Evolutionary conservation across 2,329 filamentous ascomycete genomes (phyloP).

Genomic region (Fusarium virguliforme): DNA sequence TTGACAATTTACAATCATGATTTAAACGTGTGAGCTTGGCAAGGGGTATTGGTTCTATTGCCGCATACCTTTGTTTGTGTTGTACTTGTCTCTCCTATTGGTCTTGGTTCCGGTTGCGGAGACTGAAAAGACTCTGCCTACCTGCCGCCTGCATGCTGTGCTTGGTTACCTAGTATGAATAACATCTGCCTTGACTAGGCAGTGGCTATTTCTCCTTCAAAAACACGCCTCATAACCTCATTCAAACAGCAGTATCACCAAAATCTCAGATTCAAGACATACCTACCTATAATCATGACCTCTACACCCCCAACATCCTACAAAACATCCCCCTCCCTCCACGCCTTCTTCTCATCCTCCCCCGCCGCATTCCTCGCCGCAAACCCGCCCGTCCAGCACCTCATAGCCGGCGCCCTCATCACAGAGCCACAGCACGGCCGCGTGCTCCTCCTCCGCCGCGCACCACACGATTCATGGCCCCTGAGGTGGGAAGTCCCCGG

Average conservation of each 20-base stretch:
- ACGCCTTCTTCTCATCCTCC: constrained; percentile 28
- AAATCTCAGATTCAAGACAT: background rate
- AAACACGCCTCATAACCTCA: constrained; percentile 37
- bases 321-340: constrained; percentile 37
- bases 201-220: constrained; percentile 3
- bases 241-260: constrained; percentile 19
- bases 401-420: constrained; percentile 50
- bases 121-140: too few relatives aligned
- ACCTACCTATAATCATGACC: background rate
- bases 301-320: constrained; percentile 37
- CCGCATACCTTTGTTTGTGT: background rate
- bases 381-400: constrained; percentile 43
- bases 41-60: background rate
- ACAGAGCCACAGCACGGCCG: constrained; percentile 39
- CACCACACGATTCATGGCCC: constrained; percentile 51
- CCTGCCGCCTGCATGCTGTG: background rate
- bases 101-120: background rate
- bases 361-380: constrained; percentile 39
- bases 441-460: constrained; percentile 49
- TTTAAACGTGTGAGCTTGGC: background rate
- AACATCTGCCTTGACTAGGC: too few relatives aligned
- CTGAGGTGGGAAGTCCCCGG: constrained; percentile 50
- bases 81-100: background rate
- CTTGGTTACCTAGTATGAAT: constrained; percentile 5
- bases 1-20: background rate